Evolutionary conservation across 495 filamentous ascomycete species (phyloP).

Genomic region (Baudoinia panamericana): DNA sequence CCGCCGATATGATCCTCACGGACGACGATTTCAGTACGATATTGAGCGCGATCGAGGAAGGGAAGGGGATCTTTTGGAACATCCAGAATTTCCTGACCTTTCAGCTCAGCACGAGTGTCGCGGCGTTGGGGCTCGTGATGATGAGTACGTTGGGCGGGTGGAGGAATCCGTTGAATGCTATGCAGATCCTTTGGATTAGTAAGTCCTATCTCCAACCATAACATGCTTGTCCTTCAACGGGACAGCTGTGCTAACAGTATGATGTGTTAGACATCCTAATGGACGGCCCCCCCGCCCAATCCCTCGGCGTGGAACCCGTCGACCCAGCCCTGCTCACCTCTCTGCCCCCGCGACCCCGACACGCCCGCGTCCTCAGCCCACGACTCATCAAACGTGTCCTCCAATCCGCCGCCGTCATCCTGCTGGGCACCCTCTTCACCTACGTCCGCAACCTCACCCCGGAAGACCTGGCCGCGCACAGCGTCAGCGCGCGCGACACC

Average conservation of each 20-base stretch:
- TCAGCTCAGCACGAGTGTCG: slow-evolving; percentile 93
- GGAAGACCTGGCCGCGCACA: slow-evolving; percentile 41
- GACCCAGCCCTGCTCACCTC: slow-evolving; percentile 92
- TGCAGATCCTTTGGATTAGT: slow-evolving; percentile 99
- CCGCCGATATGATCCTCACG: slow-evolving; percentile 98
- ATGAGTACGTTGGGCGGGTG: slow-evolving; percentile 84
- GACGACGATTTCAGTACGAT: slow-evolving; percentile 98
- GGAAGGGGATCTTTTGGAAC: slow-evolving; percentile 98
- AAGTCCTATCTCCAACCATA: slow-evolving; percentile 30
- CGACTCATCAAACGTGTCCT: slow-evolving; percentile 70
- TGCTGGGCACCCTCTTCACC: slow-evolving; percentile 77
- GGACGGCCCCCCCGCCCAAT: slow-evolving; percentile 96
- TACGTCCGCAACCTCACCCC: slow-evolving; percentile 80
- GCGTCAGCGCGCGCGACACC: slow-evolving; percentile 79
- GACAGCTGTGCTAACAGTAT: too few species aligned
- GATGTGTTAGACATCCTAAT: slow-evolving; percentile 83
- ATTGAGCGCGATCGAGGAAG: slow-evolving; percentile 89
- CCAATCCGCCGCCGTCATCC: slow-evolving; percentile 78
- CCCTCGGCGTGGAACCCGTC: slow-evolving; percentile 88
- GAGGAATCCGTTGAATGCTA: slow-evolving; percentile 88
- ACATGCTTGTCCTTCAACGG: slow-evolving; percentile 17
- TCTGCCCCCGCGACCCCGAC: slow-evolving; percentile 70
- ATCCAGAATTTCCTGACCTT: slow-evolving; percentile 99
- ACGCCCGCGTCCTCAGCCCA: slow-evolving; percentile 74
- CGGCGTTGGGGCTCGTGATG: slow-evolving; percentile 80